Percentiles rank a stretch among this genome's conserved stretches.
phyloP scores from a whole-genome alignment of 1,284 basidiomycete genomes.

The Malassezia japonica region DNA sequence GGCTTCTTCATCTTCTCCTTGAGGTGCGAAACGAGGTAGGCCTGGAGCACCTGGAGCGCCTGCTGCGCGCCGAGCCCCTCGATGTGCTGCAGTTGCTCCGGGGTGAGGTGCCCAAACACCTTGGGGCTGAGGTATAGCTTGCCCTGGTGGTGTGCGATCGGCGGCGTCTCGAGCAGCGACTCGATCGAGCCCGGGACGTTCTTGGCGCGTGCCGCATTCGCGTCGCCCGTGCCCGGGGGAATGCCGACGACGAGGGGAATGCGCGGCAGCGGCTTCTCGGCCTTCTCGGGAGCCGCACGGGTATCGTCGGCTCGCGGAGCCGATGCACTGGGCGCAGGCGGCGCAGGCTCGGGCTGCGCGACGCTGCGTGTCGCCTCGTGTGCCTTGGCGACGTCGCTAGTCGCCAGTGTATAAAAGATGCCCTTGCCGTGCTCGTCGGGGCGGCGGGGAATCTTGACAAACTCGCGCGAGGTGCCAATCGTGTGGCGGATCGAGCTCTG shows the following conservation, averaged over 20 bases:
- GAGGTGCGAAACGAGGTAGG: constrained; percentile 70
- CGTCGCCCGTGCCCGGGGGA: constrained; percentile 52
- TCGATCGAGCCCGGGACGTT: constrained; percentile 40
- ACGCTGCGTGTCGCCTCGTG: neutral
- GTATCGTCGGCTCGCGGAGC: neutral
- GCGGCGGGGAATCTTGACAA: constrained; percentile 34
- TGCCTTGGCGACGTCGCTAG: constrained; percentile 26
- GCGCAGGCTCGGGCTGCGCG: neutral
- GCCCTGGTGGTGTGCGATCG: constrained; percentile 73
- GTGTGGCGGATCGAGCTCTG: constrained; percentile 43
- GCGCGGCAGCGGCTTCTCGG: constrained; percentile 15
- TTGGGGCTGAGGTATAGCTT: constrained; percentile 71
- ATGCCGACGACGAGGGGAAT: constrained; percentile 60
- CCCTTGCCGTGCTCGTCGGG: constrained; percentile 43
- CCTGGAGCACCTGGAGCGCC: constrained; percentile 69
- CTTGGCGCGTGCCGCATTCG: constrained; percentile 35
- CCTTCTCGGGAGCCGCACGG: constrained; percentile 10
- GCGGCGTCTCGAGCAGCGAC: constrained; percentile 54
- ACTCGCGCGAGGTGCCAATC: constrained; percentile 38
- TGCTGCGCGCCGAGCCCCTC: constrained; percentile 72
- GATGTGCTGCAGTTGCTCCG: constrained; percentile 64
- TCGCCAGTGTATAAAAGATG: constrained; percentile 36
- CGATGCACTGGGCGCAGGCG: neutral
- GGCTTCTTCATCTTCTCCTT: constrained; percentile 60
- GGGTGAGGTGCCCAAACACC: constrained; percentile 69